phyloP scores from a whole-genome alignment of 1,284 basidiomycete species.

The Ceratobasidium sp. region DNA sequence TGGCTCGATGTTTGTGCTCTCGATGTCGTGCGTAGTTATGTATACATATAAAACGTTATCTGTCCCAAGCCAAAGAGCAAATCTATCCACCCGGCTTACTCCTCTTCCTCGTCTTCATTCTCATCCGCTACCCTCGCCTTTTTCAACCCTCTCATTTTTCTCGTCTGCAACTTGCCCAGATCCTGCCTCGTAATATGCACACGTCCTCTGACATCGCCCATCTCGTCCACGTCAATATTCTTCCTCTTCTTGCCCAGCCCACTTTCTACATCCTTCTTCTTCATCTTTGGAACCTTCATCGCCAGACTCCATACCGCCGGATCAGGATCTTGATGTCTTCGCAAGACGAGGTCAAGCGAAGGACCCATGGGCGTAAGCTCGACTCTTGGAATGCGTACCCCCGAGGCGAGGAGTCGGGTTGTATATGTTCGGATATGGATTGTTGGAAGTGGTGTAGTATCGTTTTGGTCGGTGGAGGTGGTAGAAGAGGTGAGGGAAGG shows the following conservation, averaged over 20 bases:
- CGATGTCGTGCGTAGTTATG: not conserved
- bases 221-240: conserved; percentile 97
- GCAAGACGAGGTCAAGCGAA: conserved; percentile 84
- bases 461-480: conserved; percentile 60
- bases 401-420: conserved; percentile 79
- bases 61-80: not conserved
- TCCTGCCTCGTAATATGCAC: conserved; percentile 95
- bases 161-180: conserved; percentile 84
- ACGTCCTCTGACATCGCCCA: conserved; percentile 94
- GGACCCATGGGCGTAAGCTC: conserved; percentile 93
- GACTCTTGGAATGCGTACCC: conserved; percentile 81
- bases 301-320: conserved; percentile 85
- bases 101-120: conserved; percentile 51
- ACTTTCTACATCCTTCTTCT: conserved; percentile 85
- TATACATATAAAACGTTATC: conserved; percentile 12
- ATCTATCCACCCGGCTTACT: not conserved
- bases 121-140: conserved; percentile 53
- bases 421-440: conserved; percentile 93
- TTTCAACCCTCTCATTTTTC: conserved; percentile 93
- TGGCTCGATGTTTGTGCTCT: not conserved
- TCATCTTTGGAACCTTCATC: conserved; percentile 86
- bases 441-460: conserved; percentile 81
- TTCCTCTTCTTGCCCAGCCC: conserved; percentile 93
- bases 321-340: conserved; percentile 81
- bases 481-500: conserved; percentile 64